Percentiles rank a stretch among this genome's conserved stretches.
Conservation (phyloP, 768 basidiomycete species). For the Thelephora aurantiotincta region DNA sequence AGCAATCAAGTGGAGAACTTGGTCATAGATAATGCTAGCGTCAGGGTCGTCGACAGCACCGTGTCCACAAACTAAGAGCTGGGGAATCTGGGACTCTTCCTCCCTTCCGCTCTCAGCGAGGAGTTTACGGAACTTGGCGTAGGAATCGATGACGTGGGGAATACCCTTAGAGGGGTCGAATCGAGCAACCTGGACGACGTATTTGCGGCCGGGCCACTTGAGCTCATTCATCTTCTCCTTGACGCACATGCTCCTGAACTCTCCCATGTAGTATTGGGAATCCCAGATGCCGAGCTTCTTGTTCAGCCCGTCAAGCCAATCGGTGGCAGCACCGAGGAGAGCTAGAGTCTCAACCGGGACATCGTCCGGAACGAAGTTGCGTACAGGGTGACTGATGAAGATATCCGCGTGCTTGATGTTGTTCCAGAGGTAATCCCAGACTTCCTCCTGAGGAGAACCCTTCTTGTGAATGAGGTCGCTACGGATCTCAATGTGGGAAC, state of each 20-base stretch:
- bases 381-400: constrained; percentile 90
- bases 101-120: constrained; percentile 30
- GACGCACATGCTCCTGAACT: constrained; percentile 62
- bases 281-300: constrained; percentile 76
- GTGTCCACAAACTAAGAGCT: constrained; percentile 77
- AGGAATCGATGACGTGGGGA: constrained; percentile 77
- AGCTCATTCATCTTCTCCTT: constrained; percentile 76
- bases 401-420: constrained; percentile 83
- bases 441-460: constrained; percentile 77
- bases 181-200: constrained; percentile 84
- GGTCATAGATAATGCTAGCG: constrained; percentile 83
- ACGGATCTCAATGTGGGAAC: constrained; percentile 90
- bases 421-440: constrained; percentile 93
- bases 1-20: constrained; percentile 47
- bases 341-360: constrained; percentile 60
- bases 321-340: constrained; percentile 73
- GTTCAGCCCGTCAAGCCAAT: constrained; percentile 93
- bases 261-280: constrained; percentile 80
- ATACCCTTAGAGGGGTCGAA: constrained; percentile 87
- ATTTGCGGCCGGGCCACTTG: constrained; percentile 68
- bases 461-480: constrained; percentile 70
- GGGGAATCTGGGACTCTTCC: constrained; percentile 39
- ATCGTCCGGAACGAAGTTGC: constrained; percentile 83
- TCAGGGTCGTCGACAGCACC: constrained; percentile 93
- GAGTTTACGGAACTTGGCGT: constrained; percentile 65